A percentile compares a stretch with the other conserved stretches of the same genome.
These are phyloP conservation scores for Castanea mollissima DNA, from an alignment of 306 rosid genomes.

Conservation along the genomic window DNA sequence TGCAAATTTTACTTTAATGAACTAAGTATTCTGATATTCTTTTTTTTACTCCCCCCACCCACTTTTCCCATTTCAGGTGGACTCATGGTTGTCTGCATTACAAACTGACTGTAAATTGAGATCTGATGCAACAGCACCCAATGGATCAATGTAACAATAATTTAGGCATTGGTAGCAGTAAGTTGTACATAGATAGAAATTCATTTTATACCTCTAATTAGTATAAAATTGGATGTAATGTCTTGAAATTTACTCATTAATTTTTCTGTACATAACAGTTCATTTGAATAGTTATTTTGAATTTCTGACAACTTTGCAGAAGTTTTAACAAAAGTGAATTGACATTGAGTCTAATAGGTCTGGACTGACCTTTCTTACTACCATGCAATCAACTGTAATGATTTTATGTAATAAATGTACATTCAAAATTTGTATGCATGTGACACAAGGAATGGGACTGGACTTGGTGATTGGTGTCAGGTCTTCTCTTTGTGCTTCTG, in stretches of 20 bases:
- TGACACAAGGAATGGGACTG: background rate
- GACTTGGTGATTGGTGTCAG: background rate
- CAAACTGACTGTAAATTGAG: constrained; percentile 51
- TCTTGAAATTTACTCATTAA: constrained; percentile 6
- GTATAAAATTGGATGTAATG: constrained; percentile 14
- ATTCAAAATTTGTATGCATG: background rate
- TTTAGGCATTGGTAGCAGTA: constrained; percentile 16
- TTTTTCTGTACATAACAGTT: constrained; percentile 19
- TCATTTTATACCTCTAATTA: constrained; percentile 11
- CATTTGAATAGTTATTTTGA: constrained; percentile 16
- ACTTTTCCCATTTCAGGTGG: constrained; percentile 50
- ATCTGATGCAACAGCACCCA: constrained; percentile 32
- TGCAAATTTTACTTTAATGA: background rate
- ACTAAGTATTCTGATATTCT: background rate
- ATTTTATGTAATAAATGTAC: background rate
- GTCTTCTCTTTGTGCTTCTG: background rate
- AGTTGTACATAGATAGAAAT: constrained; percentile 31
- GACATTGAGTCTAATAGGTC: background rate
- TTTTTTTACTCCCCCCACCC: background rate
- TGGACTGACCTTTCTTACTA: background rate
- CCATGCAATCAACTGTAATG: background rate
- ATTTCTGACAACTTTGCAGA: constrained; percentile 6
- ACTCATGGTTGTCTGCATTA: constrained; percentile 72
- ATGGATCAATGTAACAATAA: constrained; percentile 17
- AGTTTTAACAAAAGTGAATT: background rate